A percentile compares a stretch with the other conserved stretches of the same genome.
phyloP scores from a whole-genome alignment of 495 filamentous ascomycete species.

The Hypomontagnella monticulosa region DNA sequence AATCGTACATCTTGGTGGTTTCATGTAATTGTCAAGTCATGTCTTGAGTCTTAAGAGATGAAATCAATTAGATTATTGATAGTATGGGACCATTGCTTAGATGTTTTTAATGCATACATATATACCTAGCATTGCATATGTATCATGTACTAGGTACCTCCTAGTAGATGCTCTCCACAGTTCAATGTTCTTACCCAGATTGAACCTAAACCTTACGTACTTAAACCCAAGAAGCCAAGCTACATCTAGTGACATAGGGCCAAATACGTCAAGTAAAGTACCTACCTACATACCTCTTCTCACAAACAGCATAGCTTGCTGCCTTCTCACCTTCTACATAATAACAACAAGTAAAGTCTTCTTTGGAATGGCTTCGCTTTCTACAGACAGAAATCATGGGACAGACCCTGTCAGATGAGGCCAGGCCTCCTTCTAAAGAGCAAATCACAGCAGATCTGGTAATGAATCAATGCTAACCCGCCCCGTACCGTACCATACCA shows the following conservation, averaged over 20 bases:
- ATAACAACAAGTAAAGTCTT: constrained; percentile 4
- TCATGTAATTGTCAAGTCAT: no score
- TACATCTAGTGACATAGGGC: no score
- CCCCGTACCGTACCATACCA: not conserved
- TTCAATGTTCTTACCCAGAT: no score
- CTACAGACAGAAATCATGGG: constrained; percentile 39
- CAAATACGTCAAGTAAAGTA: no score
- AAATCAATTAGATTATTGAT: no score
- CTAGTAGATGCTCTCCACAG: no score
- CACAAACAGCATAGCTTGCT: not conserved
- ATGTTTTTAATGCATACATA: not conserved
- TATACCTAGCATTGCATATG: no score
- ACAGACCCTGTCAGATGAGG: constrained; percentile 46
- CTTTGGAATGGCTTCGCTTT: constrained; percentile 38
- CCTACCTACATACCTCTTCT: constrained; percentile 3
- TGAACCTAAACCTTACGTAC: not conserved
- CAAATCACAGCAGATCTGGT: constrained; percentile 44
- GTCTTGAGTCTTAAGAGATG: no score
- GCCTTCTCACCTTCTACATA: not conserved
- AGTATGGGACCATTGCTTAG: no score
- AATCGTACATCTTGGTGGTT: no score
- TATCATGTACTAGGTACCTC: no score
- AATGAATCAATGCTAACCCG: constrained; percentile 5
- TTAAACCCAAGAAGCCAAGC: no score
- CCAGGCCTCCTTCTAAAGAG: constrained; percentile 42